phyloP scores from a whole-genome alignment of 805 yeast species.

The Starmerella cellae region DNA sequence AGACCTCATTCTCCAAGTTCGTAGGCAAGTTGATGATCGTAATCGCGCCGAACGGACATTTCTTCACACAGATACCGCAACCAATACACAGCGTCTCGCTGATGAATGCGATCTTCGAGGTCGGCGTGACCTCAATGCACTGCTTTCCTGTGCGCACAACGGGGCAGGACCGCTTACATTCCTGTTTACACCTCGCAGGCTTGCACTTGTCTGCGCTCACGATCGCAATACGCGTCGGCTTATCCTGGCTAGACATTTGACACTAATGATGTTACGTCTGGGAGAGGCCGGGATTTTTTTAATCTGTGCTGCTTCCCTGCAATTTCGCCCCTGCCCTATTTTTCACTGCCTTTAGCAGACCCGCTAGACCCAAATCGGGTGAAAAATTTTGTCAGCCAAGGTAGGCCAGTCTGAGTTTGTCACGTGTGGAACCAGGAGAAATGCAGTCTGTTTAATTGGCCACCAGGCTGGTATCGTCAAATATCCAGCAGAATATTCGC shows the following conservation, averaged over 20 bases:
- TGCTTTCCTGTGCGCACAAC: conserved; percentile 95
- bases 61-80: conserved; percentile 98
- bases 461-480: too few species aligned
- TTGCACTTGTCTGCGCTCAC: conserved; percentile 90
- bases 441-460: too few species aligned
- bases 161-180: conserved; percentile 93
- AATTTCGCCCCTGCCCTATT: not conserved
- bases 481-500: too few species aligned
- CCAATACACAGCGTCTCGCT: conserved; percentile 92
- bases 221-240: conserved; percentile 65
- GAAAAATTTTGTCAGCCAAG: conserved; percentile 14
- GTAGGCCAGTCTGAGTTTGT: too few species aligned
- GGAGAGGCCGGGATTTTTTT: not conserved
- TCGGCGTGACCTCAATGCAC: conserved; percentile 91
- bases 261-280: not conserved
- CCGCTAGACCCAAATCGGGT: not conserved
- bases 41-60: conserved; percentile 96
- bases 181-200: conserved; percentile 97
- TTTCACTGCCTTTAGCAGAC: not conserved
- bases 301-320: not conserved
- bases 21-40: conserved; percentile 93
- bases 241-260: conserved; percentile 6
- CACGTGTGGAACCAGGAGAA: too few species aligned
- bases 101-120: conserved; percentile 83
- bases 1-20: conserved; percentile 78